These are phyloP conservation scores for Colletotrichum spinosum DNA, from an alignment of 2,329 filamentous ascomycete species.

Conservation along the genomic window DNA sequence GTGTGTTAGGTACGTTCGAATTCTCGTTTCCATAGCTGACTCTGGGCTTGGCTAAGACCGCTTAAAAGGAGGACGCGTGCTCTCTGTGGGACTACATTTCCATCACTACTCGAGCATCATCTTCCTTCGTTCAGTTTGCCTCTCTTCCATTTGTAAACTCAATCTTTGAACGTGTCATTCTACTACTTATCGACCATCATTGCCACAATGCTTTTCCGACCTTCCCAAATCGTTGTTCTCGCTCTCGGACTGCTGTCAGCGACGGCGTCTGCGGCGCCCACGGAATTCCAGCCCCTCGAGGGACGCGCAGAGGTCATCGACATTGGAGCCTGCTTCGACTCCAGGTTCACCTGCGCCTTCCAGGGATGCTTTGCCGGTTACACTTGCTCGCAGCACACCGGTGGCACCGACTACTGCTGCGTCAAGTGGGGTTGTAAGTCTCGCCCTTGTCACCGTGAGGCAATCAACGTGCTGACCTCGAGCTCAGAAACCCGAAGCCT, in stretches of 20 bases:
- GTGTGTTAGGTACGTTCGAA: too few relatives aligned
- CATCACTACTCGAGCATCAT: too few relatives aligned
- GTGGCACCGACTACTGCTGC: constrained; percentile 8
- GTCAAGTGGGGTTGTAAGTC: constrained; percentile 19
- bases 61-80: too few relatives aligned
- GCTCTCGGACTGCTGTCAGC: constrained; percentile 19
- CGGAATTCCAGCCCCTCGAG: neutral
- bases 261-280: constrained; percentile 1
- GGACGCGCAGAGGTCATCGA: constrained; percentile 1
- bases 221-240: constrained; percentile 3
- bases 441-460: constrained; percentile 34
- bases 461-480: too few relatives aligned
- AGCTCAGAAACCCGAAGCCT: too few relatives aligned
- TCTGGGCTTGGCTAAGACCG: too few relatives aligned
- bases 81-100: too few relatives aligned
- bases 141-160: too few relatives aligned
- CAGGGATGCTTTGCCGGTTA: constrained; percentile 13
- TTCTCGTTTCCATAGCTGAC: too few relatives aligned
- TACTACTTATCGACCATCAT: neutral
- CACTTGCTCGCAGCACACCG: constrained; percentile 2
- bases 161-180: too few relatives aligned
- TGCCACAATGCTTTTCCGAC: constrained; percentile 11
- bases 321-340: constrained; percentile 13
- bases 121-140: too few relatives aligned
- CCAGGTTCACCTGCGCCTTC: constrained; percentile 18